phyloP scores from a whole-genome alignment of 768 basidiomycete genomes.

The Termitomyces sp. region DNA sequence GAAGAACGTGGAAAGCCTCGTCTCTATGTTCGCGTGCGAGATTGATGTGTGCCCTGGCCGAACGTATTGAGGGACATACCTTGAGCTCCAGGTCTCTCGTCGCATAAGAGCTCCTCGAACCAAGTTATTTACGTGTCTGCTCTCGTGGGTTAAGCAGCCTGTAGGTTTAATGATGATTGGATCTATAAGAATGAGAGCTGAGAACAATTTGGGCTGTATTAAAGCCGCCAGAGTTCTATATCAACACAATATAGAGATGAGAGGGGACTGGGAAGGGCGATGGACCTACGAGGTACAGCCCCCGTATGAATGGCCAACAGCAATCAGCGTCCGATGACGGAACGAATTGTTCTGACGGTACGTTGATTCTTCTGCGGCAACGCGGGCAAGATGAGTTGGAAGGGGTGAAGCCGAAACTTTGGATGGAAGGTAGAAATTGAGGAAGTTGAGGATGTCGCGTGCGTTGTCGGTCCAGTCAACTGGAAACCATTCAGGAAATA shows the following conservation, averaged over 20 bases:
- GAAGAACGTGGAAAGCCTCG: slow-evolving; percentile 49
- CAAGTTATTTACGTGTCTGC: slow-evolving; percentile 16
- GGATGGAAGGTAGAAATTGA: slow-evolving; percentile 61
- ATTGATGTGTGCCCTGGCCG: neutral
- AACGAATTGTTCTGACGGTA: slow-evolving; percentile 44
- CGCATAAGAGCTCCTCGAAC: slow-evolving; percentile 47
- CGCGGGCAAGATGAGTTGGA: slow-evolving; percentile 48
- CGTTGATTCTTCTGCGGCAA: slow-evolving; percentile 35
- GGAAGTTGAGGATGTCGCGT: slow-evolving; percentile 75
- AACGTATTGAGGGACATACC: slow-evolving; percentile 26
- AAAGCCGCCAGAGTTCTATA: slow-evolving; percentile 50
- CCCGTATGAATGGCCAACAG: slow-evolving; percentile 81
- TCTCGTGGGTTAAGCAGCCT: slow-evolving; percentile 5
- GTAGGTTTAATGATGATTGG: slow-evolving; percentile 52
- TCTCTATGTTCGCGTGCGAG: slow-evolving; percentile 32
- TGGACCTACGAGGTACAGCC: slow-evolving; percentile 65
- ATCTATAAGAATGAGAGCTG: slow-evolving; percentile 70
- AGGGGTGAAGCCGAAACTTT: slow-evolving; percentile 25
- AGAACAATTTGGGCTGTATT: slow-evolving; percentile 60
- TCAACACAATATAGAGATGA: neutral
- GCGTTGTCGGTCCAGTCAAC: slow-evolving; percentile 76
- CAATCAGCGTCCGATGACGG: slow-evolving; percentile 48
- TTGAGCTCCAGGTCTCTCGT: slow-evolving; percentile 57
- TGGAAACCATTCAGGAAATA: slow-evolving; percentile 19
- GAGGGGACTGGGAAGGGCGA: neutral